Conservation (phyloP, 2,329 filamentous ascomycete genomes). For the Truncatella angustata region DNA sequence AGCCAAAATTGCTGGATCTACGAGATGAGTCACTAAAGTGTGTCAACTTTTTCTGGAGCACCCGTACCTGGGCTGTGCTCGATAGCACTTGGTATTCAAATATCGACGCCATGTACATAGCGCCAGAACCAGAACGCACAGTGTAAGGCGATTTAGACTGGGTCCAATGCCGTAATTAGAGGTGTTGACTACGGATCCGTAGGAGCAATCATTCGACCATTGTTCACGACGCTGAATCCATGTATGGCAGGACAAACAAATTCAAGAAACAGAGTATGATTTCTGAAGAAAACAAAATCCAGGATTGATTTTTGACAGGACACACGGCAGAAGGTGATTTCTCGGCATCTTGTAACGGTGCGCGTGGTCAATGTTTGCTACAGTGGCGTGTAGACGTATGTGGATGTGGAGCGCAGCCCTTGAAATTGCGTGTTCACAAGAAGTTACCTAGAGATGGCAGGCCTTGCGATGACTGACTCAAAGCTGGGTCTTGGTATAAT, state of each 20-base stretch:
- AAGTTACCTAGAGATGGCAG: background rate
- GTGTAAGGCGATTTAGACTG: background rate
- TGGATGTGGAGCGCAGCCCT: background rate
- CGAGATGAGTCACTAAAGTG: slow-evolving; percentile 4
- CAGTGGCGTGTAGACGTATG: too few relatives aligned
- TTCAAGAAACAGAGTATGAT: background rate
- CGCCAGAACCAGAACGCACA: background rate
- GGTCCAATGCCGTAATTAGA: background rate
- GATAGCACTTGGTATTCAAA: background rate
- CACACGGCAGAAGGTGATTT: background rate
- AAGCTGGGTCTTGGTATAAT: background rate
- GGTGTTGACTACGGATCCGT: too few relatives aligned
- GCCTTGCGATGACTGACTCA: background rate
- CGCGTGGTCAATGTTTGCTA: too few relatives aligned
- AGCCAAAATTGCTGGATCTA: background rate
- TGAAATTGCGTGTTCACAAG: background rate
- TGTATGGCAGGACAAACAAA: background rate
- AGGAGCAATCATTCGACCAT: too few relatives aligned
- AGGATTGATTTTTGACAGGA: too few relatives aligned
- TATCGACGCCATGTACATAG: background rate
- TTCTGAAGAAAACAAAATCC: too few relatives aligned
- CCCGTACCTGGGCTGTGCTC: background rate
- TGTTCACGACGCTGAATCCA: too few relatives aligned
- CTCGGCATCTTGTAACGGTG: background rate
- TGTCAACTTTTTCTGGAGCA: background rate